phyloP scores from a whole-genome alignment of 331 rosid genomes.

The Telfairia occidentalis region DNA sequence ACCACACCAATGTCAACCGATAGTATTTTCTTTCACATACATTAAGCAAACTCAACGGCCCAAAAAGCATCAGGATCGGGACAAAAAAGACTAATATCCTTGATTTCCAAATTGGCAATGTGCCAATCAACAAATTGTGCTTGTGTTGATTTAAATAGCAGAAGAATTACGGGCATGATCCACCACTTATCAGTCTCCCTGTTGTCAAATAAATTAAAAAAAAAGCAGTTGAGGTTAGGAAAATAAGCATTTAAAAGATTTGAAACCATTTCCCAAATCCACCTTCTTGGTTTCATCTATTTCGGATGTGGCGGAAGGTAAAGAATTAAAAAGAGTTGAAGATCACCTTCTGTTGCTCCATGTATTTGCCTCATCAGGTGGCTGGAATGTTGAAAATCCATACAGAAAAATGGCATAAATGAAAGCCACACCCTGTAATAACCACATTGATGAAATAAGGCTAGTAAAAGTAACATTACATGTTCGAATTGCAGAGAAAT shows the following conservation, averaged over 20 bases:
- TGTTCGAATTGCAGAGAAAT: neutral
- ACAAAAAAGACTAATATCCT: constrained; percentile 70
- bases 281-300: neutral
- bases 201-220: constrained; percentile 23
- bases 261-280: neutral
- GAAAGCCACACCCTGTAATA: constrained; percentile 66
- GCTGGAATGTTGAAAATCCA: constrained; percentile 46
- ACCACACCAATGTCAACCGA: neutral
- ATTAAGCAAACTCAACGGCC: constrained; percentile 62
- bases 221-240: neutral
- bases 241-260: neutral
- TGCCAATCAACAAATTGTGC: constrained; percentile 88
- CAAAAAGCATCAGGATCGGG: constrained; percentile 89
- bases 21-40: neutral
- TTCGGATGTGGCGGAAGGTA: neutral
- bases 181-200: constrained; percentile 93
- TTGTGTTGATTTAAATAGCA: constrained; percentile 61
- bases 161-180: constrained; percentile 78
- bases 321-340: constrained; percentile 14
- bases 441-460: neutral
- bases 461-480: neutral
- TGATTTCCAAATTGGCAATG: constrained; percentile 77
- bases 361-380: constrained; percentile 42
- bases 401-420: constrained; percentile 57
- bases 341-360: constrained; percentile 66